A percentile compares a stretch with the other conserved stretches of the same genome.
Conservation (phyloP, 2,329 filamentous ascomycete genomes). For the Cordyceps farinosa region DNA sequence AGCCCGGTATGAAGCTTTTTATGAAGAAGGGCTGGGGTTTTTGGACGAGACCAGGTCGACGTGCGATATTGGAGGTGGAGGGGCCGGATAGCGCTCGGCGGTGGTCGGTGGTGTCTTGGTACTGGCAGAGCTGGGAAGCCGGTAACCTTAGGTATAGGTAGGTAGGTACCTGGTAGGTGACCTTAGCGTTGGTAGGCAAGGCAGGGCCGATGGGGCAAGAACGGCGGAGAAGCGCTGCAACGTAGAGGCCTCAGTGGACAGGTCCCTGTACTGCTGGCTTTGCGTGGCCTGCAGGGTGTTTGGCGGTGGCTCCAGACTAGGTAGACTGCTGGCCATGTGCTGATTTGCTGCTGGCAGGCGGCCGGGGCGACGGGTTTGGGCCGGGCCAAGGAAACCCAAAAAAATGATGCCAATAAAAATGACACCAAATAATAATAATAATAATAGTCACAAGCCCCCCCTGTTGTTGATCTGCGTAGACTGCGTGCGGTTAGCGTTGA, state of each 20-base stretch:
- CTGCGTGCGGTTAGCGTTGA: constrained; percentile 13
- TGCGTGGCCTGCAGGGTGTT: neutral
- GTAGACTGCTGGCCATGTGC: too few species aligned
- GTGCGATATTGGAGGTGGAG: neutral
- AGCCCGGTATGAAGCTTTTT: constrained; percentile 10
- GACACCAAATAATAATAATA: neutral
- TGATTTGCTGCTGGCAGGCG: neutral
- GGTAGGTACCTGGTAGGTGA: neutral
- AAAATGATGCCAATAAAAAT: neutral
- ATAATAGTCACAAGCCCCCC: neutral
- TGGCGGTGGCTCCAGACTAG: neutral
- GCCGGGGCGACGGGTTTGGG: neutral
- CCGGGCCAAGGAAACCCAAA: neutral
- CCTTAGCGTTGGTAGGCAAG: neutral
- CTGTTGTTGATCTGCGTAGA: constrained; percentile 1
- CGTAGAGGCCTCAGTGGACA: neutral
- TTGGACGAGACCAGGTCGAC: neutral
- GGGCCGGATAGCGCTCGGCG: neutral
- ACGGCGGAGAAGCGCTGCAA: neutral
- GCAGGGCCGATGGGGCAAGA: neutral
- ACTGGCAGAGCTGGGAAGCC: neutral
- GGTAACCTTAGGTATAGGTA: neutral
- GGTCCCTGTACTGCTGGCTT: neutral
- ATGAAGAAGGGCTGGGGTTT: neutral
- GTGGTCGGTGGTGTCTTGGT: neutral